Evolutionary conservation across 148 eudicot species (phyloP).

Genomic region (Vaccinium corymbosum): DNA sequence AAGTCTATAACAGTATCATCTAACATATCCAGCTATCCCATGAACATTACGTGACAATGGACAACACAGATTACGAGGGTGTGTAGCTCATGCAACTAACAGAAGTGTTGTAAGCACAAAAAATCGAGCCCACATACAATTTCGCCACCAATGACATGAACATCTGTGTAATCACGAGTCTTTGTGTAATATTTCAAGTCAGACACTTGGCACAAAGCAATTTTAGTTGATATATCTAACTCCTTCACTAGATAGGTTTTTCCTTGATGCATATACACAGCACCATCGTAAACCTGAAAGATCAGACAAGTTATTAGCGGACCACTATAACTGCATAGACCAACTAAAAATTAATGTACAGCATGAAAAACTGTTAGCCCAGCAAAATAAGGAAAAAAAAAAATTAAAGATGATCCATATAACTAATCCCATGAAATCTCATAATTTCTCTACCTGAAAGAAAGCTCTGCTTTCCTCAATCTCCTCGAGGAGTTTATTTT

Average conservation of each 20-base stretch:
- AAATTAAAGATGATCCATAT: neutral
- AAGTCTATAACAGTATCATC: neutral
- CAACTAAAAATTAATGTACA: neutral
- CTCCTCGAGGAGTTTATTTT: constrained; percentile 81
- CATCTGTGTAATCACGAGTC: constrained; percentile 90
- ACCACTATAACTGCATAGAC: neutral
- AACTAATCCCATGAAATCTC: neutral
- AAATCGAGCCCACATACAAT: constrained; percentile 43
- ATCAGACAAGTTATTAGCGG: neutral
- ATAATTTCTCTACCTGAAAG: constrained; percentile 63
- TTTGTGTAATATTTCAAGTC: constrained; percentile 86
- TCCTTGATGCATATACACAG: constrained; percentile 94
- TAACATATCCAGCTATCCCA: neutral
- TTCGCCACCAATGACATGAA: constrained; percentile 72
- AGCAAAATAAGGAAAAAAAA: neutral
- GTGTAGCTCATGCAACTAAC: constrained; percentile 2
- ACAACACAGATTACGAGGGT: neutral
- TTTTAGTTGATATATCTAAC: constrained; percentile 56
- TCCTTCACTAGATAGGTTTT: constrained; percentile 75
- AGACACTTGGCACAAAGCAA: constrained; percentile 81
- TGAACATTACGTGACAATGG: neutral
- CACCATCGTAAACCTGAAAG: constrained; percentile 90
- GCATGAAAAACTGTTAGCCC: neutral
- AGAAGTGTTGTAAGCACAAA: neutral
- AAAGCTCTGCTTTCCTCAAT: constrained; percentile 97